Evolutionary conservation across 2,329 filamentous ascomycete species (phyloP).

Genomic region (Ascochyta fabae): DNA sequence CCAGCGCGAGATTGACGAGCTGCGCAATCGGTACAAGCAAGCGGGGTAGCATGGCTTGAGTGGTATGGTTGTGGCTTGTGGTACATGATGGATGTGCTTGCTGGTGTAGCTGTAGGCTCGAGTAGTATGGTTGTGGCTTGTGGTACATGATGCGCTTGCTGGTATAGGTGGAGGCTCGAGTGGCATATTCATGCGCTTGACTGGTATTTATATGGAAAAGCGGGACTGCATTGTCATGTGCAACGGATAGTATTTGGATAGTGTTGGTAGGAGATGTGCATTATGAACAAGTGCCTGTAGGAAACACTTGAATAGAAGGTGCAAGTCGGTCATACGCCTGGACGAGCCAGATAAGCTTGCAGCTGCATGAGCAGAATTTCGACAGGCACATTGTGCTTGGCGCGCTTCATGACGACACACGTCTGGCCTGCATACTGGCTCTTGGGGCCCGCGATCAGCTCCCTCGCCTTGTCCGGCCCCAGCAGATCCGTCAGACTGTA

Average conservation of each 20-base stretch:
- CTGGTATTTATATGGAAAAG: not conserved
- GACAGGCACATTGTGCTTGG: conserved; percentile 36
- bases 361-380: conserved; percentile 43
- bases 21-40: conserved; percentile 39
- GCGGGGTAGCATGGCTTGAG: conserved; percentile 12
- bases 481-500: conserved; percentile 46
- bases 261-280: not conserved
- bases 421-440: conserved; percentile 30
- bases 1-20: conserved; percentile 48
- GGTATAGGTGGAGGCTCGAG: too few relatives aligned
- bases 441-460: conserved; percentile 25
- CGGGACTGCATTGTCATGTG: not conserved
- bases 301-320: too few relatives aligned
- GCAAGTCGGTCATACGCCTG: conserved; percentile 10
- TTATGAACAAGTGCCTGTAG: not conserved
- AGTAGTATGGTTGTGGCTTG: too few relatives aligned
- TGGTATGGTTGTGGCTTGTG: too few relatives aligned
- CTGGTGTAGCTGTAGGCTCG: too few relatives aligned
- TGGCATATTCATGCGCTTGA: not conserved
- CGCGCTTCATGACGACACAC: conserved; percentile 39
- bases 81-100: too few relatives aligned
- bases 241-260: not conserved
- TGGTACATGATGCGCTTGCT: too few relatives aligned
- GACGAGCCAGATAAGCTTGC: conserved; percentile 37
- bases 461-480: conserved; percentile 34